phyloP scores from a whole-genome alignment of 129 eudicot genomes.

The Saposhnikovia divaricata region DNA sequence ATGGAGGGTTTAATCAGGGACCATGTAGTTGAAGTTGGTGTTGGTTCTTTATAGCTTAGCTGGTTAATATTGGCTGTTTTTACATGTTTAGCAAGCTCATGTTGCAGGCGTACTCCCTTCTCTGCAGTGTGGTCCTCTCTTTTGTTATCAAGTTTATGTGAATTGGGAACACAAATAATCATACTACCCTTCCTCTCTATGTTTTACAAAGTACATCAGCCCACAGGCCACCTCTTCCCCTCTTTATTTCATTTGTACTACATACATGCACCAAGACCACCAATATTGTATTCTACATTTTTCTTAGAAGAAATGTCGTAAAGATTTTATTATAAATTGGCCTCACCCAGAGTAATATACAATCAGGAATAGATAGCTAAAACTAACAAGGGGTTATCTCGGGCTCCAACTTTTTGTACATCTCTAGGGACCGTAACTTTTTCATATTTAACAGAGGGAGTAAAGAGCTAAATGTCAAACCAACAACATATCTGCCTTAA shows the following conservation, averaged over 20 bases:
- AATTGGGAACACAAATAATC: constrained; percentile 9
- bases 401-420: too few species aligned
- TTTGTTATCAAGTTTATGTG: constrained; percentile 6
- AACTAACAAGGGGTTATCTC: too few species aligned
- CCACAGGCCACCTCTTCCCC: neutral
- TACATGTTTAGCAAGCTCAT: constrained; percentile 10
- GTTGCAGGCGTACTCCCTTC: constrained; percentile 8
- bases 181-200: neutral
- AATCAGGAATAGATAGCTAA: too few species aligned
- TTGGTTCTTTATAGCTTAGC: constrained; percentile 21
- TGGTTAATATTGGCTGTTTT: constrained; percentile 14
- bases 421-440: neutral
- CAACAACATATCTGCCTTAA: neutral
- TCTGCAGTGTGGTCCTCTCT: constrained; percentile 21
- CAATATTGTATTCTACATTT: neutral
- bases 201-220: neutral
- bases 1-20: neutral
- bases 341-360: neutral
- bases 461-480: constrained; percentile 1
- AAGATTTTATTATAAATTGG: neutral
- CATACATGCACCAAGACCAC: neutral
- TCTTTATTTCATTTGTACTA: neutral
- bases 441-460: neutral
- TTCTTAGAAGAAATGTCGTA: neutral
- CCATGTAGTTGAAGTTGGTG: constrained; percentile 17